Percentiles rank a stretch among this genome's conserved stretches.
Conservation (phyloP, 1,284 basidiomycete species). For the Fomitopsis palustris region DNA sequence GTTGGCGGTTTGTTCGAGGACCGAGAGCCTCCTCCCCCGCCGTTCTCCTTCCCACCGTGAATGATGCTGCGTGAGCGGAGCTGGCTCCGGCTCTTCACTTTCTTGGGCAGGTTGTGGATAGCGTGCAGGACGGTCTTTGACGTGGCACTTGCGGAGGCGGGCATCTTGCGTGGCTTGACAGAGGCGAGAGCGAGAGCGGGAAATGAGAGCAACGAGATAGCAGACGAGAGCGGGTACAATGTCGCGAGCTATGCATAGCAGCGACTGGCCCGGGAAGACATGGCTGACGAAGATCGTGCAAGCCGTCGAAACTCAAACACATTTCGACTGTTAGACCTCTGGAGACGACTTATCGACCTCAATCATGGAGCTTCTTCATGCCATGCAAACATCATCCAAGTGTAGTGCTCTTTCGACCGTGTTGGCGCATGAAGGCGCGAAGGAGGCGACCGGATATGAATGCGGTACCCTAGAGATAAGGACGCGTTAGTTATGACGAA, state of each 20-base stretch:
- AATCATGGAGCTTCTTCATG: too few relatives aligned
- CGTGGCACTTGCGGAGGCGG: conserved; percentile 5
- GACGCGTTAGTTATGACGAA: not conserved
- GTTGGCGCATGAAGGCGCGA: too few relatives aligned
- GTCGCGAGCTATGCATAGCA: not conserved
- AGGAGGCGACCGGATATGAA: too few relatives aligned
- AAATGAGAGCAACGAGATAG: conserved; percentile 1
- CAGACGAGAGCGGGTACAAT: not conserved
- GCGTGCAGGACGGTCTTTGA: conserved; percentile 19
- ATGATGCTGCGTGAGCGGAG: conserved; percentile 6
- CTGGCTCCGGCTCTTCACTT: conserved; percentile 14
- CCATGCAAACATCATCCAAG: too few relatives aligned
- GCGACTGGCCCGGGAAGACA: not conserved
- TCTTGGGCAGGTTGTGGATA: conserved; percentile 22
- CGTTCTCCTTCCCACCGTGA: conserved; percentile 19
- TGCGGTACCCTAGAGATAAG: not conserved
- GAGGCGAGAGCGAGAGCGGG: not conserved
- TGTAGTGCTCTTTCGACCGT: too few relatives aligned
- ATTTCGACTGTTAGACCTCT: too few relatives aligned
- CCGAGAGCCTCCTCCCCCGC: not conserved
- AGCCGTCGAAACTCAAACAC: not conserved
- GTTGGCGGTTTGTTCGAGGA: not conserved
- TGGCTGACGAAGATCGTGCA: not conserved
- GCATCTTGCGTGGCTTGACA: not conserved
- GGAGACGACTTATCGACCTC: too few relatives aligned